phyloP scores from a whole-genome alignment of 2,329 filamentous ascomycete genomes.

The Huntiella decipiens region DNA sequence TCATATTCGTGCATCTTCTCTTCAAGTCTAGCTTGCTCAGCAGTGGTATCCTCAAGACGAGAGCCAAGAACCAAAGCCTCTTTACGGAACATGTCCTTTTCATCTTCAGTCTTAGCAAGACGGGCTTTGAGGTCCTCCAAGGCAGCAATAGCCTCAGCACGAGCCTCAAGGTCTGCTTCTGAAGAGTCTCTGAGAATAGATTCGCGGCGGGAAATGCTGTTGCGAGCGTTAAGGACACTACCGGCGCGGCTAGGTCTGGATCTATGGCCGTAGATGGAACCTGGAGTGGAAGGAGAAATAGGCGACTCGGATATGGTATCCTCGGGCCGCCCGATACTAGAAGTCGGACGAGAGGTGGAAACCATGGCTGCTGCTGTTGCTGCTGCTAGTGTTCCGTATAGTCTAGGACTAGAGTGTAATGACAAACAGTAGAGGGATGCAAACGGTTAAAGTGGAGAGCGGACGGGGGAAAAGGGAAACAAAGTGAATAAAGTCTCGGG shows the following conservation, averaged over 20 bases:
- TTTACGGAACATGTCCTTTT: constrained; percentile 63
- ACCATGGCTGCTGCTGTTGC: no score
- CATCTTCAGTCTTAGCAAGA: constrained; percentile 59
- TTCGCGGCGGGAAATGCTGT: constrained; percentile 42
- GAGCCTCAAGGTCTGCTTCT: constrained; percentile 48
- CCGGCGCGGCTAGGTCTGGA: constrained; percentile 39
- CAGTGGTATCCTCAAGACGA: constrained; percentile 64
- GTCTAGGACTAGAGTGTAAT: no score
- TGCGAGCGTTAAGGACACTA: constrained; percentile 54
- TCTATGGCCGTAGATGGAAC: constrained; percentile 24
- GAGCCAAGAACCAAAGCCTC: constrained; percentile 71
- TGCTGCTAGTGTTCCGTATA: no score
- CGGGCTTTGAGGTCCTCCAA: constrained; percentile 74
- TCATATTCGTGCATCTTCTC: constrained; percentile 75
- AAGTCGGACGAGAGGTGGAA: constrained; percentile 9
- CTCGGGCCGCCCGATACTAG: constrained; percentile 8
- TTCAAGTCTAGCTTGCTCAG: constrained; percentile 72
- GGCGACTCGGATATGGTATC: constrained; percentile 24
- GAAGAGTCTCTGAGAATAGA: constrained; percentile 24
- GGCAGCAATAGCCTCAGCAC: constrained; percentile 58
- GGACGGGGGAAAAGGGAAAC: background rate
- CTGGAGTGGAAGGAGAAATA: constrained; percentile 19
- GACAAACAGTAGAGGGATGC: background rate
- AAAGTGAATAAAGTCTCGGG: background rate
- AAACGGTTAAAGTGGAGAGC: constrained; percentile 1